Evolutionary conservation across 225 moss, liverwort and hornwort species (phyloP).

Genomic region (Thuidium tamariscinum): DNA sequence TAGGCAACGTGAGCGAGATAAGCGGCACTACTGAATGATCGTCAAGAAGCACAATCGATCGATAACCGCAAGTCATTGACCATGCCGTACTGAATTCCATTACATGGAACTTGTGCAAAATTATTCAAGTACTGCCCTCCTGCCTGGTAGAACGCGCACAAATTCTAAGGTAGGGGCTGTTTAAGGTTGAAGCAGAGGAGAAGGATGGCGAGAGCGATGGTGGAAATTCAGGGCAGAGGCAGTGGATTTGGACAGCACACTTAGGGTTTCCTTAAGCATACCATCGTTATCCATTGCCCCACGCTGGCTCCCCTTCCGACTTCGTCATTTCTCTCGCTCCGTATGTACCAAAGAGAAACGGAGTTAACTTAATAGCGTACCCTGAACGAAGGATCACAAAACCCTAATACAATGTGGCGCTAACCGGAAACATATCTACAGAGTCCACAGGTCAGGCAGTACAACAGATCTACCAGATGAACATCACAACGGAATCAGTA

Average conservation of each 20-base stretch:
- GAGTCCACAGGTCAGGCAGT: neutral
- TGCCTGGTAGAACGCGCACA: neutral
- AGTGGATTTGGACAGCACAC: slow-evolving; percentile 57
- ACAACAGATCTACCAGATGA: neutral
- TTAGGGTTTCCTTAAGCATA: slow-evolving; percentile 22
- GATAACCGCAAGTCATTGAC: neutral
- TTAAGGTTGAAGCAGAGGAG: neutral
- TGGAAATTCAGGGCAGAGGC: slow-evolving; percentile 60
- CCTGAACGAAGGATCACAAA: neutral
- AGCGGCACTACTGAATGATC: neutral
- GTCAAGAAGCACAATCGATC: neutral
- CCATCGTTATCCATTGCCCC: slow-evolving; percentile 44
- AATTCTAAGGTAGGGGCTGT: neutral
- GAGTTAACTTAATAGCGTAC: neutral
- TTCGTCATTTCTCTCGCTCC: neutral
- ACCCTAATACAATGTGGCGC: neutral
- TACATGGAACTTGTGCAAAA: neutral
- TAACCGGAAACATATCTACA: neutral
- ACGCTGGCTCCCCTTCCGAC: slow-evolving; percentile 19
- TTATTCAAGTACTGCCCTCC: neutral
- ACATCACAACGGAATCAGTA: neutral
- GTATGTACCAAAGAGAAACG: neutral
- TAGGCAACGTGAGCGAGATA: neutral
- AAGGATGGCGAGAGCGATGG: neutral
- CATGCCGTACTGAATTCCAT: neutral